These are phyloP conservation scores for Sonneratia caseolaris DNA, from an alignment of 345 rosid species.

Conservation along the genomic window DNA sequence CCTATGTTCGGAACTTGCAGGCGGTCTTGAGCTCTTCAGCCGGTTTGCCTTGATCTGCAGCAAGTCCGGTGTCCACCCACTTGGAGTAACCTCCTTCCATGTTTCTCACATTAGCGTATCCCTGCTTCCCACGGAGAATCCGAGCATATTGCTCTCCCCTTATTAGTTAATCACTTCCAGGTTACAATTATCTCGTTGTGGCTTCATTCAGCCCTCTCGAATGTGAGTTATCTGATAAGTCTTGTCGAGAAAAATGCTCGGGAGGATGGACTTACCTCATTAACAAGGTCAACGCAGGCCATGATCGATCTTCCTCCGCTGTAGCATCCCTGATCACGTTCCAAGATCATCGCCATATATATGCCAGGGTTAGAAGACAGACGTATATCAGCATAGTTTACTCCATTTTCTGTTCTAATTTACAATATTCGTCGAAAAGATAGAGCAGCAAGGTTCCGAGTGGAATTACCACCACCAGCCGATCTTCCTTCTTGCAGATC, in stretches of 20 bases:
- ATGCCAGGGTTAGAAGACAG: neutral
- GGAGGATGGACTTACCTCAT: slow-evolving; percentile 20
- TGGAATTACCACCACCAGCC: slow-evolving; percentile 30
- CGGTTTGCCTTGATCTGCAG: slow-evolving; percentile 24
- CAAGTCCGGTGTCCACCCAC: slow-evolving; percentile 37
- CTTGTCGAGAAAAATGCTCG: neutral
- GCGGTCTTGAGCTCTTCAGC: slow-evolving; percentile 34
- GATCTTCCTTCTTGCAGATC: slow-evolving; percentile 31
- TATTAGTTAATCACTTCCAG: neutral
- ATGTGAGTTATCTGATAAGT: neutral
- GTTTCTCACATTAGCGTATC: slow-evolving; percentile 29
- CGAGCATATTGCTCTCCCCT: fast-evolving
- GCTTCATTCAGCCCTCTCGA: no score
- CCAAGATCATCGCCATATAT: neutral
- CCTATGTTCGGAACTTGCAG: slow-evolving; percentile 32
- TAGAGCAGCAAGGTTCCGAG: neutral
- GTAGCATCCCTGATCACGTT: slow-evolving; percentile 21
- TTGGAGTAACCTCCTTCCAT: slow-evolving; percentile 47
- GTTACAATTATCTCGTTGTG: no score
- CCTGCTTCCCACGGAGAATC: slow-evolving; percentile 17
- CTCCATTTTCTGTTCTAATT: neutral
- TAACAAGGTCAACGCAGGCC: slow-evolving; percentile 34
- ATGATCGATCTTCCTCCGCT: slow-evolving; percentile 23
- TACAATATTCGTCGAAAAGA: neutral
- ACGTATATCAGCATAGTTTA: neutral